Conservation (phyloP, 139 green algal genomes). For the Ettlia oleoabundans region DNA sequence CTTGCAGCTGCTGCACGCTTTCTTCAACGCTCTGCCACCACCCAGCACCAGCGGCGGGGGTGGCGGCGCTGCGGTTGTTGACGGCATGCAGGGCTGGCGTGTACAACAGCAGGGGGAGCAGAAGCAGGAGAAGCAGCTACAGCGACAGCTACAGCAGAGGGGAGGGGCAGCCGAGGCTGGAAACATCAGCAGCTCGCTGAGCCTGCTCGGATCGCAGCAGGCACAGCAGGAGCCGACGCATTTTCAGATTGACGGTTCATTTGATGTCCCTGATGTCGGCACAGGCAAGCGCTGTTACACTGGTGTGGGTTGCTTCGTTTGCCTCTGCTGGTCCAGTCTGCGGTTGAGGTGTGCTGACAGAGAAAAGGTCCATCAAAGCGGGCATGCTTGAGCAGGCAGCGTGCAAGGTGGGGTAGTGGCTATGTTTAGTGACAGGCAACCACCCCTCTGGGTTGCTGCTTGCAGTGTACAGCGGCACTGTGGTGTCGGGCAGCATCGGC, state of each 20-base stretch:
- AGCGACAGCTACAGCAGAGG: no score
- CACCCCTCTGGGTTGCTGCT: neutral
- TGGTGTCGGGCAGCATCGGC: slow-evolving; percentile 63
- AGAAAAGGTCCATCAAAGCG: no score
- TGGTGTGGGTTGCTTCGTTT: neutral
- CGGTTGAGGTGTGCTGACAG: neutral
- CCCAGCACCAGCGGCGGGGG: neutral
- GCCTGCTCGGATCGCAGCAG: no score
- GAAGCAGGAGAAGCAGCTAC: no score
- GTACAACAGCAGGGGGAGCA: neutral
- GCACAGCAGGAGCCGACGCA: slow-evolving; percentile 30
- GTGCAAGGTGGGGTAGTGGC: no score
- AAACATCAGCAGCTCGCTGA: no score
- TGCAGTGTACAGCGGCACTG: slow-evolving; percentile 76
- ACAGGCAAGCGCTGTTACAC: slow-evolving; percentile 4
- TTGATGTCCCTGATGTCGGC: slow-evolving; percentile 79
- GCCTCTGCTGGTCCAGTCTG: neutral
- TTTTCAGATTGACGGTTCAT: slow-evolving; percentile 83
- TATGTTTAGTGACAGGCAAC: no score
- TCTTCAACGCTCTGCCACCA: slow-evolving; percentile 63
- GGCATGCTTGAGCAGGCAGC: no score
- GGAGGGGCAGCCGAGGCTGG: no score
- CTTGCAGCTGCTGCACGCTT: slow-evolving; percentile 74
- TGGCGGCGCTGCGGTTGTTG: neutral
- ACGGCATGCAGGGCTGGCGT: slow-evolving; percentile 26